Base-by-base conservation (phyloP, 805 yeast species). In the Metschnikowia hibisci region DNA sequence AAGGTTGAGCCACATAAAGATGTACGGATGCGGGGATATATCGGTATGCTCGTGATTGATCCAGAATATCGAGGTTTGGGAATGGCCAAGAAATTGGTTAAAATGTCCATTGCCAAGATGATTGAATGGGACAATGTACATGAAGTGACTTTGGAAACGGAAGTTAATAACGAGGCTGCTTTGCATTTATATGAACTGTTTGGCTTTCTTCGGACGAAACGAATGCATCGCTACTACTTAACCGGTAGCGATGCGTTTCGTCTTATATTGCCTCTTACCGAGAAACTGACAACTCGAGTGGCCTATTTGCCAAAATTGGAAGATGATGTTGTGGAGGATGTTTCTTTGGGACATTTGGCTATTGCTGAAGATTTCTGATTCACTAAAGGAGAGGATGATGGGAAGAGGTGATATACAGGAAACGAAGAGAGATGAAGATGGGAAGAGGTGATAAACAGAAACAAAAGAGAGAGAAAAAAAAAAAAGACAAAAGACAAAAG, bases 201-300 rank as follows among this genome's bases (percentile, higher is more conserved):
- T 69, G 95, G 95, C 2, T 87, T 87, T 57, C 56, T 87, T 32
- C 68, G 87, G 39, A 73, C 80, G 39, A 84, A 87, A 54, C 70
- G 98, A 45, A 74, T 91, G 60, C 84, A 81, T 58, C 72, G 96
- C 41, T 93, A 93, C 69, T 93, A 93, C 59, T 62, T 91, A 55
- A 91, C 90, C 61, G 86, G 91, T 51, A 95, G 86, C 57, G 99
- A 93, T 65, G 98, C 99, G 0, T 91, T 74, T 61, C 76, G 96
- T 50, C 71, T 93, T 54, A 82, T 91, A 6, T 61, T 93, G 33
- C 98, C 98, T 2, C 58, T 93, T 13, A 80, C 85, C 3, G 80
- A 78, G 18, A 79, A 71, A 41, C 51, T 62, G 42, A 53, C 50
- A 27, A 53, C 52, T 20, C 62, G 93, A 45, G 69, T 85, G 1